Evolutionary conservation across 1,284 basidiomycete species (phyloP).

Genomic region (Athelia psychrophila): DNA sequence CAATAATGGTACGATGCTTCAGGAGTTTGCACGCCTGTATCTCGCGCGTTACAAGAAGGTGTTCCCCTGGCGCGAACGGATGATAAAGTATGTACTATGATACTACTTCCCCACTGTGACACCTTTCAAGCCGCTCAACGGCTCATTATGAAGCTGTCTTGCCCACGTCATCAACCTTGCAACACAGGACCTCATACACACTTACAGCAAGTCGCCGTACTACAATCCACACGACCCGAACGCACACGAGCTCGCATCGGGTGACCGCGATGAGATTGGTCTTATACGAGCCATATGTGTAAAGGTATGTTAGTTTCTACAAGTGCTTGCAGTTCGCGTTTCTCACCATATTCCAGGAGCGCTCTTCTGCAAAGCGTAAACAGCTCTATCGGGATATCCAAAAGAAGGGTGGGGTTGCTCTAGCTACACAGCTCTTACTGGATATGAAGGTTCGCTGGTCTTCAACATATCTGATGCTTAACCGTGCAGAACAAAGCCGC

Average conservation of each 20-base stretch:
- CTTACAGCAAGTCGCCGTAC: neutral
- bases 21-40: neutral
- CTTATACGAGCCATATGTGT: conserved; percentile 15
- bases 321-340: neutral
- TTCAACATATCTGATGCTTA: conserved; percentile 18
- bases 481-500: conserved; percentile 6
- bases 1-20: neutral
- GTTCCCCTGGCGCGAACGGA: neutral
- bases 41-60: neutral
- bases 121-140: no score
- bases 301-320: conserved; percentile 8
- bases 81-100: neutral
- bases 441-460: conserved; percentile 24
- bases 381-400: conserved; percentile 17
- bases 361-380: conserved; percentile 19
- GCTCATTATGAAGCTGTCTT: neutral
- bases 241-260: neutral
- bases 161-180: neutral
- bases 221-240: neutral
- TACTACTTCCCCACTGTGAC: neutral
- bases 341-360: conserved; percentile 10
- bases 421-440: conserved; percentile 12
- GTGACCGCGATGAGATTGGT: conserved; percentile 15
- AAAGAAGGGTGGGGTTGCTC: conserved; percentile 1
- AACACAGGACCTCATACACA: neutral